A percentile compares a stretch with the other conserved stretches of the same genome.
phyloP scores from a whole-genome alignment of 805 yeast genomes.

The Cyberlindnera maclurae region DNA sequence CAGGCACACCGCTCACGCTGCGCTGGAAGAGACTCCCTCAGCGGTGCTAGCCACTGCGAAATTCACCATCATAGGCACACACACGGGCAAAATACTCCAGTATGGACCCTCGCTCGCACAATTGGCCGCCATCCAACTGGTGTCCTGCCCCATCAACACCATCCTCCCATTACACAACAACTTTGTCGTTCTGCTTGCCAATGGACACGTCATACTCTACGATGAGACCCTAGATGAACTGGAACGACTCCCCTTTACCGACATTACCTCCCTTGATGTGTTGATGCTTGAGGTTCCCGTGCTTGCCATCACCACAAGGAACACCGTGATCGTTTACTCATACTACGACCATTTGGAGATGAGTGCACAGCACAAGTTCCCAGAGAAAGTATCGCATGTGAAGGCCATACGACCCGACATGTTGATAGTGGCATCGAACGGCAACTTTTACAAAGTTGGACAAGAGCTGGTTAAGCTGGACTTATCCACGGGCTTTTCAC shows the following conservation, averaged over 20 bases:
- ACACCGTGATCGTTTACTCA: constrained; percentile 10
- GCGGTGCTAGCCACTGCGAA: constrained; percentile 3
- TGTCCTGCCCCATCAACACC: constrained; percentile 3
- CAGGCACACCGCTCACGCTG: not conserved
- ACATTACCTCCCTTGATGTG: constrained; percentile 7
- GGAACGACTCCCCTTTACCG: constrained; percentile 17
- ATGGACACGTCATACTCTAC: constrained; percentile 4
- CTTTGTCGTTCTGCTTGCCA: constrained; percentile 3
- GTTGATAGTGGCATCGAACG: constrained; percentile 17
- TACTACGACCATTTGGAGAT: constrained; percentile 21
- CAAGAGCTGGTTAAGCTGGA: constrained; percentile 5
- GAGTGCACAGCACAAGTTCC: constrained; percentile 20
- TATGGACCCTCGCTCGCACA: constrained; percentile 2
- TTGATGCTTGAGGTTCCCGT: not conserved
- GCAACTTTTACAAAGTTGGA: constrained; percentile 18
- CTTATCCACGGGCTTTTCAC: constrained; percentile 1
- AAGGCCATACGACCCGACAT: constrained; percentile 16
- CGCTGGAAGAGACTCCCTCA: not conserved
- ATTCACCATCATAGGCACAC: constrained; percentile 7
- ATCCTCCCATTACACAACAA: constrained; percentile 1
- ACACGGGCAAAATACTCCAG: constrained; percentile 6
- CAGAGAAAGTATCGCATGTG: constrained; percentile 22
- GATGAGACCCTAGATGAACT: constrained; percentile 10
- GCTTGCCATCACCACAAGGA: constrained; percentile 14
- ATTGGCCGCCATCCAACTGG: constrained; percentile 4